Conservation (phyloP, 2,329 filamentous ascomycete genomes). For the Epichloe typhina region DNA sequence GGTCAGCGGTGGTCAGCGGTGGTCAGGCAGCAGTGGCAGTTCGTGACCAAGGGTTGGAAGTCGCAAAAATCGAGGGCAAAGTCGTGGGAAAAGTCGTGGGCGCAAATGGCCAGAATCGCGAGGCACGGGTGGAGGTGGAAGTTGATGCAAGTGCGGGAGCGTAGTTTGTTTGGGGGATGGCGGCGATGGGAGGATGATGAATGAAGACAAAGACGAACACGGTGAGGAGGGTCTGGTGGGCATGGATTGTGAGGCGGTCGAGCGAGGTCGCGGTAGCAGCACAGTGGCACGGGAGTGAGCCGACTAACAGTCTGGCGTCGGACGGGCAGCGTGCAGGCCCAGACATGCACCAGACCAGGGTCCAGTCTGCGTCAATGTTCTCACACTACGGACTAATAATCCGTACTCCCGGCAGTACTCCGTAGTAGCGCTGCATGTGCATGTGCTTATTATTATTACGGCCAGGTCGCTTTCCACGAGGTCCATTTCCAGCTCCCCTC, state of each 20-base stretch:
- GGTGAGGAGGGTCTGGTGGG: neutral
- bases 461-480: too few relatives aligned
- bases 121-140: neutral
- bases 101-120: slow-evolving; percentile 3
- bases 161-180: neutral
- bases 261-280: neutral
- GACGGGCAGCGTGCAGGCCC: too few relatives aligned
- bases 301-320: neutral
- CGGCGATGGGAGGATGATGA: slow-evolving; percentile 2
- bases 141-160: slow-evolving; percentile 1
- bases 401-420: too few relatives aligned
- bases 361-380: too few relatives aligned
- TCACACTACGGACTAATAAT: too few relatives aligned
- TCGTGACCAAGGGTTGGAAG: neutral
- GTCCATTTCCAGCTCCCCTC: too few relatives aligned
- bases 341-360: too few relatives aligned
- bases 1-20: neutral
- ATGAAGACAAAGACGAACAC: slow-evolving; percentile 3
- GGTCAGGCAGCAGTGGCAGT: too few relatives aligned
- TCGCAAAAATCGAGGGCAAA: neutral
- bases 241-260: slow-evolving; percentile 2
- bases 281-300: slow-evolving; percentile 1
- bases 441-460: too few relatives aligned
- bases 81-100: neutral
- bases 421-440: too few relatives aligned